These are phyloP conservation scores for Fusarium globosum DNA, from an alignment of 2,329 filamentous ascomycete genomes.

Conservation along the genomic window DNA sequence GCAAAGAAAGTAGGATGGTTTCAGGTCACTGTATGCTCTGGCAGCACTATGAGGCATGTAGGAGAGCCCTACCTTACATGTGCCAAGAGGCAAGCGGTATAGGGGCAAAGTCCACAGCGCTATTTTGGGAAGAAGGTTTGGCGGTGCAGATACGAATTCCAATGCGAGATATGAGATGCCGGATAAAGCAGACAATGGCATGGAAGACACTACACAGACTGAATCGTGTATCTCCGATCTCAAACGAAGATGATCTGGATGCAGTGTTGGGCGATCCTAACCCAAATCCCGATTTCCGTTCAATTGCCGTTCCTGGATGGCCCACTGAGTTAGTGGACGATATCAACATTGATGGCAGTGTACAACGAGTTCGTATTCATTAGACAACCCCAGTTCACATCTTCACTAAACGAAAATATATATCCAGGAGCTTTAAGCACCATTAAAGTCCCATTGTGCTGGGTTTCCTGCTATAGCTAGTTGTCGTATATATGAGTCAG, in stretches of 20 bases:
- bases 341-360: background rate
- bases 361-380: background rate
- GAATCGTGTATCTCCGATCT: background rate
- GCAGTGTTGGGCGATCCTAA: background rate
- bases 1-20: background rate
- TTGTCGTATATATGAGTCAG: no score
- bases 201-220: background rate
- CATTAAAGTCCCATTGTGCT: no score
- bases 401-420: fast-evolving
- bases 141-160: background rate
- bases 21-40: background rate
- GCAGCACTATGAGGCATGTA: background rate
- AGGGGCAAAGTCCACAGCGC: no score
- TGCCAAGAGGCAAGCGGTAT: no score
- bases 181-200: background rate
- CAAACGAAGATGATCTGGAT: background rate
- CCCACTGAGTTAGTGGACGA: background rate
- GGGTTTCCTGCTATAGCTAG: no score
- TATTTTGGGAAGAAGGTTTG: no score
- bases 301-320: background rate
- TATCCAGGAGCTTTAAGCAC: no score
- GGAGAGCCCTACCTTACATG: no score
- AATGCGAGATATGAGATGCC: background rate
- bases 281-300: background rate
- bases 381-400: fast-evolving